phyloP scores from a whole-genome alignment of 108 stramenopile species.

The Aurantiochytrium sp. region DNA sequence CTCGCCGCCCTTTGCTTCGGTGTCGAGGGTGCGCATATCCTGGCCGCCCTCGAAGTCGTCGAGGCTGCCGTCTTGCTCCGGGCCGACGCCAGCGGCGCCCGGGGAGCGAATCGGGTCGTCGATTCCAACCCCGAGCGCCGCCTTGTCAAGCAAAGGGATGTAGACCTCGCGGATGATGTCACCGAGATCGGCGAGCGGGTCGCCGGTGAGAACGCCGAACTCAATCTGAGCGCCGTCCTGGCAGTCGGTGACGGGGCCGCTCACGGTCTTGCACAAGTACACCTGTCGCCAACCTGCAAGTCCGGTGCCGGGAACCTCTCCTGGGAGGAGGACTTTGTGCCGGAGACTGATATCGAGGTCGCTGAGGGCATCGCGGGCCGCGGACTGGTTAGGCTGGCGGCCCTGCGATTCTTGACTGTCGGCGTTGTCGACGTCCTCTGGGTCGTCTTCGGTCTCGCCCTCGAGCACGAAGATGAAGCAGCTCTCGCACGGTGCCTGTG shows the following conservation, averaged over 20 bases:
- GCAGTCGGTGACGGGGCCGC: not conserved
- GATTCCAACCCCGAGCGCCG: not conserved
- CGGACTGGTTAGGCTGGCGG: no score
- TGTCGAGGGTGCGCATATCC: not conserved
- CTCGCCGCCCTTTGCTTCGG: not conserved
- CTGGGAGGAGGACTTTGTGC: not conserved
- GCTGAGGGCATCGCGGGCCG: no score
- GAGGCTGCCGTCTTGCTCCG: no score
- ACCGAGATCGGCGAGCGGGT: not conserved
- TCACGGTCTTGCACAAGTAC: not conserved
- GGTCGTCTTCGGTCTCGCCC: not conserved
- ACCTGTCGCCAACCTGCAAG: not conserved
- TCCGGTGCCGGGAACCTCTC: not conserved
- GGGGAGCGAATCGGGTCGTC: not conserved
- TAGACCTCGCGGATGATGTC: not conserved
- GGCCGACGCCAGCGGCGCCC: not conserved
- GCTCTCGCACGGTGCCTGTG: not conserved
- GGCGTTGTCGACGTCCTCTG: not conserved
- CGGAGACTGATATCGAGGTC: not conserved
- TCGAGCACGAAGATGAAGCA: not conserved
- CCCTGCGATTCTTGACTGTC: not conserved
- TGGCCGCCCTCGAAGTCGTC: no score
- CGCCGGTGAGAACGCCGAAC: conserved; percentile 22
- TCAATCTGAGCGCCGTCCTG: not conserved
- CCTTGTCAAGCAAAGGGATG: not conserved